Conservation (phyloP, 106 monocot genomes). For the Xerophyta viscosa region DNA sequence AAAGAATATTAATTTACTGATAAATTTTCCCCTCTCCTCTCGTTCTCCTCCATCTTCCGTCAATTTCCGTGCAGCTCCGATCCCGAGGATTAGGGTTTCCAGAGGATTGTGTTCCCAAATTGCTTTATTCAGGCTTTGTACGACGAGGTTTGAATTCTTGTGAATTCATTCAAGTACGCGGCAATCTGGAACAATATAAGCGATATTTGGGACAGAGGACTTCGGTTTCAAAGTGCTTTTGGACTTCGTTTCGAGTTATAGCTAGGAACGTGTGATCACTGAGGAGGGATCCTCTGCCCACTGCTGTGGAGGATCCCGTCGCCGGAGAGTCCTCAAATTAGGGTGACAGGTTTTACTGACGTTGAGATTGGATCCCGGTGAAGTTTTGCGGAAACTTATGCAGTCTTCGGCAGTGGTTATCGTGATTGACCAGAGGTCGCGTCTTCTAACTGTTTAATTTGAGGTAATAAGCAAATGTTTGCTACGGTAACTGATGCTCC, state of each 20-base stretch:
- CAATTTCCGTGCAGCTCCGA: conserved; percentile 4
- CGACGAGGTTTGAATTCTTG: not conserved
- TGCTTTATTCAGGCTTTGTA: too few species aligned
- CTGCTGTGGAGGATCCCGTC: conserved; percentile 40
- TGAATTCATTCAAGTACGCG: not conserved
- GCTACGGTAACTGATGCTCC: conserved; percentile 25
- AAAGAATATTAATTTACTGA: not conserved
- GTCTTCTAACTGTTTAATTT: not conserved
- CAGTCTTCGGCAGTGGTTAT: not conserved
- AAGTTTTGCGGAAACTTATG: not conserved
- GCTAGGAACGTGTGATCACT: conserved; percentile 33
- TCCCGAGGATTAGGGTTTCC: not conserved
- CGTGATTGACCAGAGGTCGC: not conserved
- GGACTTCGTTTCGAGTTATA: not conserved
- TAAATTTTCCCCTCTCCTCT: not conserved
- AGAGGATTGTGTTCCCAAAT: not conserved
- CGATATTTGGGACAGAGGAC: not conserved
- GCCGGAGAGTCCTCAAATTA: conserved; percentile 13
- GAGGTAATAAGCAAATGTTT: conserved; percentile 28
- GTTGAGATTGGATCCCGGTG: not conserved
- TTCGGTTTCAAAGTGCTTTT: not conserved
- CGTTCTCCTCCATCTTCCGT: not conserved
- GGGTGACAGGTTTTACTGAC: conserved; percentile 7
- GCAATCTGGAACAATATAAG: not conserved
- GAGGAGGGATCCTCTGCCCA: conserved; percentile 41